phyloP scores from a whole-genome alignment of 2,329 filamentous ascomycete genomes.

The Epichloe amarillans region DNA sequence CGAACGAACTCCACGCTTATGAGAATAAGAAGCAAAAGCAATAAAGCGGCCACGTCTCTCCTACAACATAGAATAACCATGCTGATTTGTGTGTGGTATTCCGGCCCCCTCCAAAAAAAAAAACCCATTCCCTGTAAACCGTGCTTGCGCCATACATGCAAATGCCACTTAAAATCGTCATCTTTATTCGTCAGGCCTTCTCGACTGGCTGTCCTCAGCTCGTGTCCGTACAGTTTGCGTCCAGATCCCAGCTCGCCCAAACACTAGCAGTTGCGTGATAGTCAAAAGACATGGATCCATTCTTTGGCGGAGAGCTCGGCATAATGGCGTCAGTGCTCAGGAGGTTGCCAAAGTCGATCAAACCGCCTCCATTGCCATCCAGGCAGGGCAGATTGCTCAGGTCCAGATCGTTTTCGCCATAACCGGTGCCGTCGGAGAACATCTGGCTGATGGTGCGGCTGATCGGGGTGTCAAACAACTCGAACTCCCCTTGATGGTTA shows the following conservation, averaged over 20 bases:
- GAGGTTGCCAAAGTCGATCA: conserved; percentile 35
- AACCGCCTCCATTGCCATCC: conserved; percentile 20
- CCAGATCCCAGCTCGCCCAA: conserved; percentile 18
- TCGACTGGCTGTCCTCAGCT: background rate
- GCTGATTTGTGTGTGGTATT: background rate
- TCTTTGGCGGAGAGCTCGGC: conserved; percentile 34
- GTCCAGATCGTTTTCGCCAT: conserved; percentile 32
- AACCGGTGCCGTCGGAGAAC: conserved; percentile 41
- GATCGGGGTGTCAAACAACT: conserved; percentile 41
- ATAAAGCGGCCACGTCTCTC: background rate
- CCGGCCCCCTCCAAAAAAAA: too few species aligned
- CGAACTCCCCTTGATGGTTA: conserved; percentile 24
- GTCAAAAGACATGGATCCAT: conserved; percentile 15
- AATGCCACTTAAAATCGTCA: background rate
- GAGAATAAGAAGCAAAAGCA: background rate
- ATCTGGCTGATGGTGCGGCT: conserved; percentile 51
- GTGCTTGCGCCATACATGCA: background rate
- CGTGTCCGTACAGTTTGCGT: background rate
- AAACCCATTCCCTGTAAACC: background rate
- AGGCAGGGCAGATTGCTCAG: conserved; percentile 26
- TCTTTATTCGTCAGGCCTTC: background rate
- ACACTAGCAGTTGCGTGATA: conserved; percentile 16
- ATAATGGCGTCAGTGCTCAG: conserved; percentile 33
- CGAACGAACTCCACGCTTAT: background rate
- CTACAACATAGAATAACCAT: background rate